Base-by-base conservation (phyloP, 768 basidiomycete species). In the Auricularia cornea region DNA sequence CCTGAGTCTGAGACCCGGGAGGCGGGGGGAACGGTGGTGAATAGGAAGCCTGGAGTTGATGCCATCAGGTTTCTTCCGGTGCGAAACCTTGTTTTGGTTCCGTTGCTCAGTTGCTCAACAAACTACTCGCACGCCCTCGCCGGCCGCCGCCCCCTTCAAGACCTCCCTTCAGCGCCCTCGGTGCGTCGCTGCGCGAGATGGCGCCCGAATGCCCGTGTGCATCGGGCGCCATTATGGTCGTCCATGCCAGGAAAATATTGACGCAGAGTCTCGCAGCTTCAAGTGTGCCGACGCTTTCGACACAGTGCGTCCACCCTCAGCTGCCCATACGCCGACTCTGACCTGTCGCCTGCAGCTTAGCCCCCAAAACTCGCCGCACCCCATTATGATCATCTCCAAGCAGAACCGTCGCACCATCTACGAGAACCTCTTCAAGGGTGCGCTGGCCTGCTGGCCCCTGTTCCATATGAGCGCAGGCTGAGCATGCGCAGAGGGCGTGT, bases 391-490 rank as follows among this genome's bases (percentile, higher is more conserved):
- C 71, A 98, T 99, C 77, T 82, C 92, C 73, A 99, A 99, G 84
- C 74, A 89, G 78, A 92, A 98, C 85, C 84, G 89, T 80, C 91
- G 92, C 73, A 77, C 84, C 76, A 98, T 99, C 84, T 99, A 97
- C 83, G 95, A 99, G 81, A 90, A 90, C 83, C 94, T 99, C 84
- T 99, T 99, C 92, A 97, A 97, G 81, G 94, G 94, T 94, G 68
- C 68, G 88, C 35, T 78, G 35, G n/a, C 20, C 28, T 18, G 41
- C 33, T 0, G 44, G 16, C 20, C 32, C 2, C 12, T 60, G 11
- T 32, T 14, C 51, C 30, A 26, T 38, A 20, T 23, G 16, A 23
- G 11, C 18, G 18, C 23, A 38, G 41, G 28, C 28, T 38, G 2
- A 29, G n/a, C 60, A 41, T 59, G 62, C 48, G 30, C 72, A 94